Evolutionary conservation across 129 eudicot species (phyloP).

Genomic region (Scalesia atractyloides): DNA sequence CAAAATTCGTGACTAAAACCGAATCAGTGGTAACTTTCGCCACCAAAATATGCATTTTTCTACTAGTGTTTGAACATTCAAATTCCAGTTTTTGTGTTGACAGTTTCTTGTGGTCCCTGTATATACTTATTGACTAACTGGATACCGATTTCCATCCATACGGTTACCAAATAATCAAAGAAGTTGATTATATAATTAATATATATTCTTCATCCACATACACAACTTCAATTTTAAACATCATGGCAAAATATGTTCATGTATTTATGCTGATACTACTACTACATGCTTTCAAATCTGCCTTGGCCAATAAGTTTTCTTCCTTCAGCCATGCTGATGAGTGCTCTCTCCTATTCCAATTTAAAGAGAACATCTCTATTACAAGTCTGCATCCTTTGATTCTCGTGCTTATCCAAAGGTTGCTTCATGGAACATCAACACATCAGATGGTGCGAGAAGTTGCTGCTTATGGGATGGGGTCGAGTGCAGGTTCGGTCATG

Average conservation of each 20-base stretch:
- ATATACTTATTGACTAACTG: too few species aligned
- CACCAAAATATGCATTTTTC: too few species aligned
- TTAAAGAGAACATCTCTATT: background rate
- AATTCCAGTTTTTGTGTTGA: too few species aligned
- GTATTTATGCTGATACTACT: background rate
- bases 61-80: too few species aligned
- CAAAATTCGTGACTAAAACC: too few species aligned
- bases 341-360: background rate
- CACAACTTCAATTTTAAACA: background rate
- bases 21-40: too few species aligned
- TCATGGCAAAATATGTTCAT: background rate
- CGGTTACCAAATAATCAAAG: too few species aligned
- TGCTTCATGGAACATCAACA: slow-evolving; percentile 2
- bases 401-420: background rate
- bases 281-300: background rate
- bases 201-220: too few species aligned
- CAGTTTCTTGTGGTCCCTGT: too few species aligned
- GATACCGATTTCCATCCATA: too few species aligned
- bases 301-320: background rate
- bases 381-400: background rate
- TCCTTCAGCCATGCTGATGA: background rate
- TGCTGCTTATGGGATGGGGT: slow-evolving; percentile 35
- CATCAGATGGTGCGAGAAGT: background rate
- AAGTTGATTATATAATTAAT: too few species aligned
- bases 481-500: slow-evolving; percentile 23